These are phyloP conservation scores for Nothophoma quercina DNA, from an alignment of 2,329 filamentous ascomycete genomes.

Conservation along the genomic window DNA sequence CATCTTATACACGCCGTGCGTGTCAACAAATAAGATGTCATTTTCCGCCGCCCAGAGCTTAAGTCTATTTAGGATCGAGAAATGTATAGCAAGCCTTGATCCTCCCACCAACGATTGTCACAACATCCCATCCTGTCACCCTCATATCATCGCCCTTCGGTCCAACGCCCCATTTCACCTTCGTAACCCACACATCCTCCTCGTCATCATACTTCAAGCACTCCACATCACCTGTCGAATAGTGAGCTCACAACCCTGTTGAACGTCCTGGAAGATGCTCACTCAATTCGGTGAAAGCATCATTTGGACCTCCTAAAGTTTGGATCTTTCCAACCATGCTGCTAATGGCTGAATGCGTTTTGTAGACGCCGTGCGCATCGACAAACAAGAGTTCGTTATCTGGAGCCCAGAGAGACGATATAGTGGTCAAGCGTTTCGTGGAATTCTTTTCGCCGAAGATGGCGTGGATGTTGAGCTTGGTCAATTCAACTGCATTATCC, in stretches of 20 bases:
- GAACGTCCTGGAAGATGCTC: background rate
- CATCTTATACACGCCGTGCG: too few species aligned
- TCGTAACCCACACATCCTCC: background rate
- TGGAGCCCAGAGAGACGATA: background rate
- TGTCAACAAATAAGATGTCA: too few species aligned
- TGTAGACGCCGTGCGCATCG: background rate
- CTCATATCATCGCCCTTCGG: background rate
- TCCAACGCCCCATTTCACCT: background rate
- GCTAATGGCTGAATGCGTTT: background rate
- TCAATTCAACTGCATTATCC: background rate
- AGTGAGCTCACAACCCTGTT: background rate
- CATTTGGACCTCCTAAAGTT: background rate
- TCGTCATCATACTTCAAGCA: background rate
- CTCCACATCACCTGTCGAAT: background rate
- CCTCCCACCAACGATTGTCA: background rate
- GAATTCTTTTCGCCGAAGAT: background rate
- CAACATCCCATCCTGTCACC: background rate
- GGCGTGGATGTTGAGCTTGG: background rate
- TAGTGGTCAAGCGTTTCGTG: background rate
- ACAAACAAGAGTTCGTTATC: background rate
- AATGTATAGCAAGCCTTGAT: constrained; percentile 1
- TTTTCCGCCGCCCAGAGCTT: too few species aligned
- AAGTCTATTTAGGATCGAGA: background rate
- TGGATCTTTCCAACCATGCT: background rate
- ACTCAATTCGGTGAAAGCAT: background rate